Evolutionary conservation across 192 early-diverging fungal species (phyloP), one percentile per base, ranked within the genome.

Genomic region (Coemansia sp.): DNA sequence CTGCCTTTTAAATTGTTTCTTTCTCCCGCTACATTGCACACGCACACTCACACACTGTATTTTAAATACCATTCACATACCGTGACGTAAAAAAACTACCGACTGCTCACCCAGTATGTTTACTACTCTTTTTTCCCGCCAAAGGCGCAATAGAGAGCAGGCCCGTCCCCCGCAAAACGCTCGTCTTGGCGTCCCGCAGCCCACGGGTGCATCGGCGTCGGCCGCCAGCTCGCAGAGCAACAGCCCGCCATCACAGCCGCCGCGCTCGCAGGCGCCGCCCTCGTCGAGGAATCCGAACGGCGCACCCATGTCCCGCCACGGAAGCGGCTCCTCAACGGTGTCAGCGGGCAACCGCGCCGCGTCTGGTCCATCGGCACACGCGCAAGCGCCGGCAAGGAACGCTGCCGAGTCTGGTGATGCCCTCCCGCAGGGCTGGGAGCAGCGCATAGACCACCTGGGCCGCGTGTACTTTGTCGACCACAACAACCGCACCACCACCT

Each of bases 401-500:
- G 47, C 58, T 18, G 57, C 69, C 16, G 68, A 75, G 42, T 60
- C 69, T 8, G 69, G 66, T 16, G 58, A 67, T 30, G 35, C 65
- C n/a, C 67, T 85, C 47, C 72, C 81, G 30, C 63, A 45, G 67
- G 91, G 95, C 39, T 99, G 97, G 97, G 97, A 99, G 85, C 85
- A 93, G 52, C 88, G 97, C 55, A 84, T 89, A 23, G 97, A 99
- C 85, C 89, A 95, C 67, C 67, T 95, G 48, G 92, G 94, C 9
- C 87, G 97, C 3, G 89, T 90, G 6, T 99, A 99, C 85, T 99
- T 95, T 80, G 95, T 99, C 20, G 95, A 99, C 79, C 97, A 99
- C 73, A 97, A 93, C 75, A 89, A 86, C n/a, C 86, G 95, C 34
- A 89, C 89, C 14, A 99, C 97, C 8, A 97, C 97, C 14, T 99